Evolutionary conservation across 805 yeast species (phyloP), one percentile per base, ranked within the genome.

Genomic region (Jamesozyma piceae): DNA sequence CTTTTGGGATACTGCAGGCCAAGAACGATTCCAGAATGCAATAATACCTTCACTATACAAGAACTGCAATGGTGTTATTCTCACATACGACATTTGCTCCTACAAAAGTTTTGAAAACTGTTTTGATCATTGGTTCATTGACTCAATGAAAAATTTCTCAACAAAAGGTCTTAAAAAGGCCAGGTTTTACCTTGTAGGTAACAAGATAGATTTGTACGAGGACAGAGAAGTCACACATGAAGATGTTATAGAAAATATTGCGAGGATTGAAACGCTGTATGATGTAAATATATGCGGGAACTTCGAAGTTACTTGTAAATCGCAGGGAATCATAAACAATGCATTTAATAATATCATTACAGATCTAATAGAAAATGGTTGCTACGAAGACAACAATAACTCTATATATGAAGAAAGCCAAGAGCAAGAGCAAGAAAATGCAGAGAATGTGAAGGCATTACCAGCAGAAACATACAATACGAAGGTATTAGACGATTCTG

Each of bases 1-100:
- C 8, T 50, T 71, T 41, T 72, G 75, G 75, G 75, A 71, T 48
- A 71, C 75, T 13, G 76, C 76, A 3, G 76, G 76, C 3, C 75
- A 71, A 53, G 75, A 71, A 49, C 57, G 74, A 39, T 72, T 67
- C 45, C 58, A 72, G 46, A 69, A 71, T 37, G 69, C 70, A 5
- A 55, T 62, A 54, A 66, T 69, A 32, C 73, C 74, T 6, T 61
- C 69, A 3, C 43, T 71, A 22, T 71, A 70, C 50, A 66, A 68
- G 51, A 70, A 69, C n/a, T 66, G 74, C 6, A 66, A 71, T 41
- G 75, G 74, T 3, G 61, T 72, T 10, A 49, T 72, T 13, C 45
- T 72, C 20, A 64, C 68, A 1, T 72, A 69, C 53, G 76, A 72
- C 49, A 66, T 71, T 9, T 63, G 69, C n/a, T 63, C 63, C 43